These are phyloP conservation scores for Candida vartiovaarae DNA, from an alignment of 805 yeast genomes.

Conservation along the genomic window DNA sequence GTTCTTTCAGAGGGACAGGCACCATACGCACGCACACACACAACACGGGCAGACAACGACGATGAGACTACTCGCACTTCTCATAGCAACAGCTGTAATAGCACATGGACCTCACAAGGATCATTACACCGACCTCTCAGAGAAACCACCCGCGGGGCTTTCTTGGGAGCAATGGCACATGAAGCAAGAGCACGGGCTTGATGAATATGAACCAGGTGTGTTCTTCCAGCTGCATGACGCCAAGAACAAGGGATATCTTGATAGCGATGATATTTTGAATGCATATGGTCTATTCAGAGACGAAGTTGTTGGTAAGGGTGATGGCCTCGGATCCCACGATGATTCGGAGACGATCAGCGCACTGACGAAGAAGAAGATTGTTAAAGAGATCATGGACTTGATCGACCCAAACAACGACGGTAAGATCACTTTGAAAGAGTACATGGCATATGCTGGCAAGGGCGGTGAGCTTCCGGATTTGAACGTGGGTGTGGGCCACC, in stretches of 20 bases:
- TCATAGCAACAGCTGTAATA: neutral
- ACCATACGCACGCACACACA: too few species aligned
- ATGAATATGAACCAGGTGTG: constrained; percentile 61
- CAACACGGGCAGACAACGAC: neutral
- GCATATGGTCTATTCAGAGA: constrained; percentile 75
- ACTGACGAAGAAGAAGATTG: constrained; percentile 44
- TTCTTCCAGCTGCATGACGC: constrained; percentile 81
- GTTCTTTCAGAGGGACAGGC: too few species aligned
- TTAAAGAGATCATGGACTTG: constrained; percentile 46
- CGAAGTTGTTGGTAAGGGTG: constrained; percentile 77
- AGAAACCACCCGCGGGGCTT: constrained; percentile 43
- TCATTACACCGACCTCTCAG: constrained; percentile 16
- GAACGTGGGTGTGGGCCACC: constrained; percentile 92
- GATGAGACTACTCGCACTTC: neutral
- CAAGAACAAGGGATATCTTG: constrained; percentile 49
- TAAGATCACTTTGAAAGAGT: constrained; percentile 58
- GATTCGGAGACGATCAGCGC: constrained; percentile 53
- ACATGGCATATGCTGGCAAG: constrained; percentile 47
- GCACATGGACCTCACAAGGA: constrained; percentile 16
- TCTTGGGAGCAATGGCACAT: constrained; percentile 87
- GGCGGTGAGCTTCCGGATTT: constrained; percentile 85
- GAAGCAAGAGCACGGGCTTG: constrained; percentile 80
- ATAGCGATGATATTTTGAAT: constrained; percentile 58
- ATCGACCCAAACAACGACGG: constrained; percentile 67
- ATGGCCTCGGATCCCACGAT: constrained; percentile 80